Conservation (phyloP, 768 basidiomycete species). For the Rhodotorula graminis region DNA sequence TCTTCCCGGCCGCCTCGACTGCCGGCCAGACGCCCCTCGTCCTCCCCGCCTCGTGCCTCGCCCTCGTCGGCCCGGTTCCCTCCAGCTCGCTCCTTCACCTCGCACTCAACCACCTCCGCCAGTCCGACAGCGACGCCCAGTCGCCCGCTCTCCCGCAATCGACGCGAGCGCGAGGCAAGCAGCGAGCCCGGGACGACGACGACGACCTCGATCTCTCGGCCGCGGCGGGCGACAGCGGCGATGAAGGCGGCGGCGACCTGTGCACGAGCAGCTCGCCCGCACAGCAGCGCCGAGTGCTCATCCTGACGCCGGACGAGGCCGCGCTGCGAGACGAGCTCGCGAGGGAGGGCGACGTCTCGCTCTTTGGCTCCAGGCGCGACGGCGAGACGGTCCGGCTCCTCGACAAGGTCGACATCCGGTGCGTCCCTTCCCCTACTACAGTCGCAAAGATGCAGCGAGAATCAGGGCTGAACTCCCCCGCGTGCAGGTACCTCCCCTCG, state of each 20-base stretch:
- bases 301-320: slow-evolving; percentile 14
- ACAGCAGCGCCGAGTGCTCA: slow-evolving; percentile 5
- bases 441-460: too few species aligned
- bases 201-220: neutral
- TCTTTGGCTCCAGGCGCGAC: neutral
- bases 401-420: slow-evolving; percentile 25
- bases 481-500: slow-evolving; percentile 18
- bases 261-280: too few species aligned
- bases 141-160: neutral
- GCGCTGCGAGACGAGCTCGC: neutral
- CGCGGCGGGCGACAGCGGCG: too few species aligned
- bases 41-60: slow-evolving; percentile 7
- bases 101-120: slow-evolving; percentile 20
- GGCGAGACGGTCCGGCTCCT: neutral
- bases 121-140: too few species aligned
- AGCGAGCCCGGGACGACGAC: neutral
- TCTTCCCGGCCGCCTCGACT: neutral
- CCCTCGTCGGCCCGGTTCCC: slow-evolving; percentile 16
- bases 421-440: too few species aligned
- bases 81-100: slow-evolving; percentile 14
- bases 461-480: too few species aligned
- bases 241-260: neutral
- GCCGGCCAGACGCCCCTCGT: too few species aligned
- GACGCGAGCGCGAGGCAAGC: slow-evolving; percentile 14
- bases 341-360: slow-evolving; percentile 17